phyloP scores from a whole-genome alignment of 164 flowering plant genomes.

The Stephania japonica region DNA sequence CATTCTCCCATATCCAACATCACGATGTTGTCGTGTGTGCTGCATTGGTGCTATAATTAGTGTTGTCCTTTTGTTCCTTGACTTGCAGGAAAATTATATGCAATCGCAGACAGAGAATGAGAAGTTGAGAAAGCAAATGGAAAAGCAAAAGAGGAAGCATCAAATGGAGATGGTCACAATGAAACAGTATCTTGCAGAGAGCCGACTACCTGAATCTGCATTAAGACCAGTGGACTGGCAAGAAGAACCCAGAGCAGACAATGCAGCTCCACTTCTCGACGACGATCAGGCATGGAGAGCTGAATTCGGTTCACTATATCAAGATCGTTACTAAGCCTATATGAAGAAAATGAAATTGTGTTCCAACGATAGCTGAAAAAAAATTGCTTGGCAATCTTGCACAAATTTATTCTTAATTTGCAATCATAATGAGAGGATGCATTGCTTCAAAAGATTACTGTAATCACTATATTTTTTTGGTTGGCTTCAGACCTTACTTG shows the following conservation, averaged over 20 bases:
- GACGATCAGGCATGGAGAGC: conserved; percentile 94
- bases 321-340: conserved; percentile 23
- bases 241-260: conserved; percentile 28
- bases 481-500: conserved; percentile 17
- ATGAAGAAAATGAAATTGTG: background rate
- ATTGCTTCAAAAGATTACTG: background rate
- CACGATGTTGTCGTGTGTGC: no score
- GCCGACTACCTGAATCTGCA: conserved; percentile 83
- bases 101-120: conserved; percentile 62
- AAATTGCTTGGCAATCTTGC: background rate
- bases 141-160: conserved; percentile 84
- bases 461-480: no score
- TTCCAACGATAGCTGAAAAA: no score
- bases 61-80: background rate
- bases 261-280: conserved; percentile 18
- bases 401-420: background rate
- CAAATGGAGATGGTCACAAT: conserved; percentile 89
- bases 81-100: conserved; percentile 47
- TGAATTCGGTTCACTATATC: conserved; percentile 74
- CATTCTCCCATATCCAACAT: background rate
- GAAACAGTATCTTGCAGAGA: conserved; percentile 90
- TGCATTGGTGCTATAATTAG: background rate
- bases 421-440: background rate
- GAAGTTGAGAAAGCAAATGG: conserved; percentile 72
- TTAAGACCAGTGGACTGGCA: conserved; percentile 46